These are phyloP conservation scores for Quercus tomentella DNA, from an alignment of 331 rosid species.

Conservation along the genomic window DNA sequence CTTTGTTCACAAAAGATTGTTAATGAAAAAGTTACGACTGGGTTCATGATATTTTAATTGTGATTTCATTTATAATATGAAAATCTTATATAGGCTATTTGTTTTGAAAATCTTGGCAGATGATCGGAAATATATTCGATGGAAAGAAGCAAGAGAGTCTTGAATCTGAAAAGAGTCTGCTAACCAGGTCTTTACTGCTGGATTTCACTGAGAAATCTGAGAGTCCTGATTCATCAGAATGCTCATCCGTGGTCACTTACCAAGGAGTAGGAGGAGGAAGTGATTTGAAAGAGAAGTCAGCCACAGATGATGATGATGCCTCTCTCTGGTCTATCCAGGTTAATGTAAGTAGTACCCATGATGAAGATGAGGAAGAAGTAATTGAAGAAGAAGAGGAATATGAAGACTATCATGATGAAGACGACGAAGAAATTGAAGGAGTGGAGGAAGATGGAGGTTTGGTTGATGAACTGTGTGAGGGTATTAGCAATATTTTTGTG, in stretches of 20 bases:
- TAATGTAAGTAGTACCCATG: constrained; percentile 66
- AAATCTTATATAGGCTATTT: too few relatives aligned
- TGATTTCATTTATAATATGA: too few relatives aligned
- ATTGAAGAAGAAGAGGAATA: constrained; percentile 31
- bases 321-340: constrained; percentile 91
- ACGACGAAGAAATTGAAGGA: constrained; percentile 20
- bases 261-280: constrained; percentile 9
- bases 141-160: constrained; percentile 37
- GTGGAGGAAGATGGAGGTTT: constrained; percentile 27
- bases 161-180: constrained; percentile 53
- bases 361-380: constrained; percentile 50
- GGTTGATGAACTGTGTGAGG: constrained; percentile 67
- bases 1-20: not conserved
- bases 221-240: constrained; percentile 35
- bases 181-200: constrained; percentile 63
- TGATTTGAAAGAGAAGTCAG: constrained; percentile 23
- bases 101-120: constrained; percentile 20
- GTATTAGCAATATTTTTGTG: constrained; percentile 55
- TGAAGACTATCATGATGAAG: constrained; percentile 12
- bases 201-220: constrained; percentile 90
- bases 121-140: constrained; percentile 29
- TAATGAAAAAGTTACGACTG: not conserved
- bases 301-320: constrained; percentile 63
- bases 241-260: constrained; percentile 51
- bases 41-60: too few relatives aligned